phyloP scores from a whole-genome alignment of 345 rosid genomes.

The Brassica nigra region DNA sequence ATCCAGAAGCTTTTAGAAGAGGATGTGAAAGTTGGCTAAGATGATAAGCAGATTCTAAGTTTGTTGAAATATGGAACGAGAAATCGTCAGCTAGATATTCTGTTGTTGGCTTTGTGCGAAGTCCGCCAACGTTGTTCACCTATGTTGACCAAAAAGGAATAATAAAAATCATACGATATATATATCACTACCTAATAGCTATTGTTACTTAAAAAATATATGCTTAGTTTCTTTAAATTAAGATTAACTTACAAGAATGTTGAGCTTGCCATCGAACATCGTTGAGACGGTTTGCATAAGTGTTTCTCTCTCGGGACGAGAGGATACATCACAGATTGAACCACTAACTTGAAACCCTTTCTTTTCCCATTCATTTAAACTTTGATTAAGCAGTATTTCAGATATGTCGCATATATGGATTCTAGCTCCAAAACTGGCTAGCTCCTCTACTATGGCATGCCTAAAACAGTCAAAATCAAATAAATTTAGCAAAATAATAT shows the following conservation, averaged over 20 bases:
- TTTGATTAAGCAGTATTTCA: background rate
- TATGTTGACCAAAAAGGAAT: slow-evolving; percentile 5
- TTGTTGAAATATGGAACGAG: slow-evolving; percentile 41
- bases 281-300: slow-evolving; percentile 18
- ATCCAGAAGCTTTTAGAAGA: slow-evolving; percentile 50
- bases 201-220: background rate
- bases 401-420: slow-evolving; percentile 23
- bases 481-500: background rate
- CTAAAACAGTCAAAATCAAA: background rate
- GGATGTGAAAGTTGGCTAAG: slow-evolving; percentile 58
- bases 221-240: background rate
- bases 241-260: slow-evolving; percentile 19
- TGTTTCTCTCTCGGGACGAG: slow-evolving; percentile 24
- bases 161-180: background rate
- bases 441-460: slow-evolving; percentile 31
- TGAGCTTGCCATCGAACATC: slow-evolving; percentile 9
- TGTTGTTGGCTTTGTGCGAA: slow-evolving; percentile 40
- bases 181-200: background rate
- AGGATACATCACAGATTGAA: slow-evolving; percentile 31
- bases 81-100: slow-evolving; percentile 51
- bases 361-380: slow-evolving; percentile 18
- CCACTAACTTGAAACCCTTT: slow-evolving; percentile 34
- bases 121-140: slow-evolving; percentile 57
- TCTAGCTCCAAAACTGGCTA: slow-evolving; percentile 24
- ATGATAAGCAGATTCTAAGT: slow-evolving; percentile 54